Evolutionary conservation across 164 flowering plant species (phyloP).

Genomic region (Paratinospora sagittata): DNA sequence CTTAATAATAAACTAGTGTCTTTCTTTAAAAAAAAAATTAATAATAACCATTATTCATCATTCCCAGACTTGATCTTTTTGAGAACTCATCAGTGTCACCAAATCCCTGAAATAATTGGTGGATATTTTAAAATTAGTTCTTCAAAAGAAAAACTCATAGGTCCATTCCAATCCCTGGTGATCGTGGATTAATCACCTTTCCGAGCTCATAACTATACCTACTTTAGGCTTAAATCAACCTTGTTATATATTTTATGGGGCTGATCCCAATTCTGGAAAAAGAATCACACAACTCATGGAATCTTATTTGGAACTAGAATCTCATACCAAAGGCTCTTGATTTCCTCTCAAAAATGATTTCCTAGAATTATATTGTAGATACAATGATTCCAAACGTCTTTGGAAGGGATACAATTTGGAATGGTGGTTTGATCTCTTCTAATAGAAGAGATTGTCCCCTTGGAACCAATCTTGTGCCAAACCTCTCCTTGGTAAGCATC

Average conservation of each 20-base stretch:
- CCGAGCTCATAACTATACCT: neutral
- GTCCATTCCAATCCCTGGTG: neutral
- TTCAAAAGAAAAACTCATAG: neutral
- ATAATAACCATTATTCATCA: too few species aligned
- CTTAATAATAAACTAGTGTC: neutral
- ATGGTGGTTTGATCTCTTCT: too few species aligned
- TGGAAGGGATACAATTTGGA: too few species aligned
- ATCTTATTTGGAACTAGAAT: neutral
- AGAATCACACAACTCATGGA: neutral
- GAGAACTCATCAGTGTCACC: neutral
- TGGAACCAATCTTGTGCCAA: too few species aligned
- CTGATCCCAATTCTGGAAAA: neutral
- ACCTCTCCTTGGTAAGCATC: too few species aligned
- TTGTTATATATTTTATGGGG: neutral
- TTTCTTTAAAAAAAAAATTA: neutral
- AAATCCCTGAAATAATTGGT: too few species aligned
- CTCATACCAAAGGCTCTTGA: too few species aligned
- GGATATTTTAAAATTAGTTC: neutral
- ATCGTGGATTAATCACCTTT: neutral
- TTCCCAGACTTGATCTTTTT: neutral
- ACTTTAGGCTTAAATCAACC: neutral
- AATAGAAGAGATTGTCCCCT: too few species aligned
- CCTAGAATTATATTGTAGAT: too few species aligned
- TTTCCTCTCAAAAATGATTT: too few species aligned
- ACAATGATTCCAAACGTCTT: too few species aligned